phyloP scores from a whole-genome alignment of 192 early-diverging fungal genomes.

The Coemansia erecta region DNA sequence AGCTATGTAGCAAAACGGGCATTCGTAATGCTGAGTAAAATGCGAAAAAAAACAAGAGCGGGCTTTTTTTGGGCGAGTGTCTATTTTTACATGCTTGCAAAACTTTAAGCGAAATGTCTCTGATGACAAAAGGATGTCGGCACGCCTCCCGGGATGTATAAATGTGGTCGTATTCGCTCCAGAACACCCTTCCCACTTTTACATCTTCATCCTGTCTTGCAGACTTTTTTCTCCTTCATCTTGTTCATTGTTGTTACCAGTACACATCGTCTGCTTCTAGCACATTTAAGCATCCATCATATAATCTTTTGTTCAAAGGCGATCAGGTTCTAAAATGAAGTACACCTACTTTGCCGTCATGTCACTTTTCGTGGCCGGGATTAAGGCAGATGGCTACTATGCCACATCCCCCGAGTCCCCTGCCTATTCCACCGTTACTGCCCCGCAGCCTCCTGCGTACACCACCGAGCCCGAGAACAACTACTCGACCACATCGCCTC shows the following conservation, averaged over 20 bases:
- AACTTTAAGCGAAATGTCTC: background rate
- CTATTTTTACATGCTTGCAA: constrained; percentile 5
- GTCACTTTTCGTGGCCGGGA: constrained; percentile 1
- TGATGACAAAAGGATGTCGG: background rate
- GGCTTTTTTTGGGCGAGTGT: background rate
- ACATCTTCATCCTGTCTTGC: constrained; percentile 5
- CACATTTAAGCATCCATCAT: background rate
- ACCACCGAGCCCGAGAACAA: background rate
- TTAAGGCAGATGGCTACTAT: constrained; percentile 9
- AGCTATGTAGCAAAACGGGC: background rate
- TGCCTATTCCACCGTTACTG: background rate
- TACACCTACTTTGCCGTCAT: background rate
- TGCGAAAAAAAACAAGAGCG: background rate
- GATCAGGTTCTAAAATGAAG: constrained; percentile 3
- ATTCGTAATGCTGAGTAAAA: background rate
- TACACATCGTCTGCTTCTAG: background rate
- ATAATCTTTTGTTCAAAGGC: background rate
- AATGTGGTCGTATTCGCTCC: background rate
- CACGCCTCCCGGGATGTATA: constrained; percentile 3
- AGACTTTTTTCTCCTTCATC: constrained; percentile 3
- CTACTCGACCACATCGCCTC: constrained; percentile 2
- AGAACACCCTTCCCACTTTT: background rate
- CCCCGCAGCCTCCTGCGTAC: constrained; percentile 7
- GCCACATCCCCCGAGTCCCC: constrained; percentile 1
- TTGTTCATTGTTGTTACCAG: background rate